phyloP scores from a whole-genome alignment of 108 stramenopile genomes.

The Cyclostephanos invisitatus region DNA sequence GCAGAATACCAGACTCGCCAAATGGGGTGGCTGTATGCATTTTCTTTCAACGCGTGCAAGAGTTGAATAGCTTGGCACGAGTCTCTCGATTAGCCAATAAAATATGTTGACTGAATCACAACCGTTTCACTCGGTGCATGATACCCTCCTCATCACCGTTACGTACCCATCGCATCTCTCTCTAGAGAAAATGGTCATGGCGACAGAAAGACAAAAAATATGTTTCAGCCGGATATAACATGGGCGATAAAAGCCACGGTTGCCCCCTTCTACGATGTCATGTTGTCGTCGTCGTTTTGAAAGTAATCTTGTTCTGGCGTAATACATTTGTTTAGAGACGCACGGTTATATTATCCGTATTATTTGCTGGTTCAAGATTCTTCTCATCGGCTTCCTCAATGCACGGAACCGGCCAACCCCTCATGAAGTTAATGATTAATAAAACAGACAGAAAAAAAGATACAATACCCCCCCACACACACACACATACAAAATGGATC shows the following conservation, averaged over 20 bases:
- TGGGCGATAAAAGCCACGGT: too few species aligned
- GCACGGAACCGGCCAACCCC: not conserved
- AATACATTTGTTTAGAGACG: not conserved
- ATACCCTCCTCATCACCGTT: too few species aligned
- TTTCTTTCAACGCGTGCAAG: too few species aligned
- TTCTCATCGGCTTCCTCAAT: not conserved
- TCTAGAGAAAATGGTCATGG: too few species aligned
- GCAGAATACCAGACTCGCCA: not conserved
- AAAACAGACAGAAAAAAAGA: not conserved
- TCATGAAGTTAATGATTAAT: not conserved
- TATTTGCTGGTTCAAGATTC: not conserved
- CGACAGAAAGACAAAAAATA: too few species aligned
- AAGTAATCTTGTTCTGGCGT: not conserved
- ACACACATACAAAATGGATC: not conserved
- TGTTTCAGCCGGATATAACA: too few species aligned
- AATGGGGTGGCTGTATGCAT: too few species aligned
- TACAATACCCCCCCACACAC: not conserved
- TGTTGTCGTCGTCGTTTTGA: not conserved
- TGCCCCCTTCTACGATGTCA: not conserved
- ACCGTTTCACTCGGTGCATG: too few species aligned
- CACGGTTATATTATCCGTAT: not conserved
- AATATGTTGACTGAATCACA: too few species aligned
- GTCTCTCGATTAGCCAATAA: too few species aligned
- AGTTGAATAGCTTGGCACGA: too few species aligned
- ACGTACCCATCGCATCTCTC: too few species aligned